These are phyloP conservation scores for Tetraselmis chui DNA, from an alignment of 139 green algal genomes.

Conservation along the genomic window DNA sequence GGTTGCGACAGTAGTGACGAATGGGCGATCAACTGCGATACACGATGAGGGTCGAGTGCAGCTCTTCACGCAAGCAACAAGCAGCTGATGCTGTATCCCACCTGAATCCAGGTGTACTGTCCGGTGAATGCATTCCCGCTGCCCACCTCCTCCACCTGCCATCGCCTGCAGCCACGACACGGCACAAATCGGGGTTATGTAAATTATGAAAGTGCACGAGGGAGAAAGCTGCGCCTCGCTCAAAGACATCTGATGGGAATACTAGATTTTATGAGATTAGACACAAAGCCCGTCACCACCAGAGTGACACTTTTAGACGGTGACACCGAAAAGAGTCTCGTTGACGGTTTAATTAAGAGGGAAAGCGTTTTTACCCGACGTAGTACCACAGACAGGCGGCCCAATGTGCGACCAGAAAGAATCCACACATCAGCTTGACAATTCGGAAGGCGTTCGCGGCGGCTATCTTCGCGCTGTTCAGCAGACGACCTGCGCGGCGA, in stretches of 20 bases:
- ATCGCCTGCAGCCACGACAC: neutral
- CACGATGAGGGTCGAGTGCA: too few relatives aligned
- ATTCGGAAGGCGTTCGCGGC: slow-evolving; percentile 10
- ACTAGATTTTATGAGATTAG: too few relatives aligned
- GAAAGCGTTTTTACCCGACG: slow-evolving; percentile 5
- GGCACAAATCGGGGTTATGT: neutral
- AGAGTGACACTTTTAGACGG: too few relatives aligned
- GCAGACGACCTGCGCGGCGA: neutral
- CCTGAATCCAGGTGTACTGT: neutral
- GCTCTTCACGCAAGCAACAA: too few relatives aligned
- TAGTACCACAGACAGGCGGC: slow-evolving; percentile 10
- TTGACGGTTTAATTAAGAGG: neutral
- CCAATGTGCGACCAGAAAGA: slow-evolving; percentile 6
- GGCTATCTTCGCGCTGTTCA: neutral
- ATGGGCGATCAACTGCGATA: too few relatives aligned
- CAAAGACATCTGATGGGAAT: too few relatives aligned
- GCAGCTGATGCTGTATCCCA: too few relatives aligned
- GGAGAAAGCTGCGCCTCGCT: too few relatives aligned
- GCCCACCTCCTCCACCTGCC: neutral
- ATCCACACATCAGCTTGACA: slow-evolving; percentile 7
- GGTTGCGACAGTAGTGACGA: too few relatives aligned
- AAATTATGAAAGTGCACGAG: neutral
- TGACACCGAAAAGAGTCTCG: too few relatives aligned
- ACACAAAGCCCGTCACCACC: too few relatives aligned
- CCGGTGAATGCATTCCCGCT: neutral